phyloP scores from a whole-genome alignment of 1,139 yeast species.

The Yamadazyma sp. region DNA sequence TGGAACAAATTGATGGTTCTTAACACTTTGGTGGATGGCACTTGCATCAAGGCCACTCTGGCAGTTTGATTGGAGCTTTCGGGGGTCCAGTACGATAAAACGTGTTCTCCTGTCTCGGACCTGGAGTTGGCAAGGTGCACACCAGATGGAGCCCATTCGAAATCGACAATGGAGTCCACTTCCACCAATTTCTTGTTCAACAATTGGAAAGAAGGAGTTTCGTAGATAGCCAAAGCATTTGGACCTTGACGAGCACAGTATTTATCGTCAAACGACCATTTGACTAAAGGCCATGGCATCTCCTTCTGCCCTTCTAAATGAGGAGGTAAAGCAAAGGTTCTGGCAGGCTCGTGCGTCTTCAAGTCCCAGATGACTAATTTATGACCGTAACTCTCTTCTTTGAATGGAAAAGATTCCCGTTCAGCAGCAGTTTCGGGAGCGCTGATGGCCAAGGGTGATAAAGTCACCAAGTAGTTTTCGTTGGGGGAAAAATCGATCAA shows the following conservation, averaged over 20 bases:
- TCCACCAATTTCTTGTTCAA: slow-evolving; percentile 85
- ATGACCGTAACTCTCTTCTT: slow-evolving; percentile 88
- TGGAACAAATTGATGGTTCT: slow-evolving; percentile 94
- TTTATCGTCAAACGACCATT: slow-evolving; percentile 93
- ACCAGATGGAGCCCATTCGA: slow-evolving; percentile 93
- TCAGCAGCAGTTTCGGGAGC: slow-evolving; percentile 68
- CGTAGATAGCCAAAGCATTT: slow-evolving; percentile 87
- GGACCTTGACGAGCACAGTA: slow-evolving; percentile 96
- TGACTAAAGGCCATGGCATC: slow-evolving; percentile 95
- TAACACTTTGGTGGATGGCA: slow-evolving; percentile 78
- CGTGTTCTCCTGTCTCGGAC: slow-evolving; percentile 56
- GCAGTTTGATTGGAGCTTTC: slow-evolving; percentile 92
- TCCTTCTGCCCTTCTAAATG: slow-evolving; percentile 66
- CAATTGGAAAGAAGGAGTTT: slow-evolving; percentile 66
- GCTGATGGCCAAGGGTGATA: slow-evolving; percentile 81
- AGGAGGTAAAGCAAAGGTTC: slow-evolving; percentile 91
- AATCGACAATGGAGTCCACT: slow-evolving; percentile 84
- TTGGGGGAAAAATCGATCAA: slow-evolving; percentile 90
- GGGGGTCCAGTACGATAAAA: slow-evolving; percentile 95
- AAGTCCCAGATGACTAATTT: slow-evolving; percentile 94
- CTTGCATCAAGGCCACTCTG: slow-evolving; percentile 86
- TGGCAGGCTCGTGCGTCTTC: slow-evolving; percentile 75
- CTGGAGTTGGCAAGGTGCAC: slow-evolving; percentile 63
- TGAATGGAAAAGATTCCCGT: slow-evolving; percentile 73
- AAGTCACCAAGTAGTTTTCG: slow-evolving; percentile 86